Base-by-base conservation (phyloP, 192 early-diverging fungal species). In the Entomortierella parvispora region DNA sequence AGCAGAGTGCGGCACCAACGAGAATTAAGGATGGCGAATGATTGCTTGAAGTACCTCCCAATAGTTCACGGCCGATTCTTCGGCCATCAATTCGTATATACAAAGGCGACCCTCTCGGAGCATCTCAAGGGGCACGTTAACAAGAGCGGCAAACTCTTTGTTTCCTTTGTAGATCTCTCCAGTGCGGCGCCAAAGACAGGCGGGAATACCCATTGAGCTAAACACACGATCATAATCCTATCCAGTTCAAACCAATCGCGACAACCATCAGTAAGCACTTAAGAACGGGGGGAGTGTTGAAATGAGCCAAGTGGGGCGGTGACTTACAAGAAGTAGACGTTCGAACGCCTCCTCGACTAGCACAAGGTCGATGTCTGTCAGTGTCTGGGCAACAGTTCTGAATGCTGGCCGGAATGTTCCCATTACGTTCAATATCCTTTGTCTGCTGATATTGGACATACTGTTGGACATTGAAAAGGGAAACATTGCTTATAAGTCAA, bases 91-190 rank as follows among this genome's bases (percentile, higher is more conserved):
- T 78, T 84, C 83, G 23, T 84, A 84, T 57, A 84, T 82, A 55
- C 83, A 84, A 0, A 84, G 44, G 2, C 83, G 71, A 28, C 83
- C 90, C 42, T 96, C 95, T 47, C 90, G 86, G 12, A 98, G 83
- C 69, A 88, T 83, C 22, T 95, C 93, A 47, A 95, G 85, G 8
- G 93, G 90, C 22, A 98, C 85, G 52, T 91, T 90, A 7, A 97
- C 91, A 44, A 98, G 84, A 6, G 90, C 79, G 4, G 95, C 95
- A 86, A 98, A 98, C 84, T 96, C 95, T 58, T 95, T 90, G 83
- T 97, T 98, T 23, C 93, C 91, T 69, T 95, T 96, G 84, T 94
- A 96, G 43, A 98, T 98, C 68, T 98, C 95, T 22, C 97, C 97
- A 1, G 95, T 96, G 31, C 97, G 87, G n/a, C 97, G 90, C 97